These are phyloP conservation scores for Linderina pennispora DNA, from an alignment of 192 early-diverging fungal genomes.

Conservation along the genomic window DNA sequence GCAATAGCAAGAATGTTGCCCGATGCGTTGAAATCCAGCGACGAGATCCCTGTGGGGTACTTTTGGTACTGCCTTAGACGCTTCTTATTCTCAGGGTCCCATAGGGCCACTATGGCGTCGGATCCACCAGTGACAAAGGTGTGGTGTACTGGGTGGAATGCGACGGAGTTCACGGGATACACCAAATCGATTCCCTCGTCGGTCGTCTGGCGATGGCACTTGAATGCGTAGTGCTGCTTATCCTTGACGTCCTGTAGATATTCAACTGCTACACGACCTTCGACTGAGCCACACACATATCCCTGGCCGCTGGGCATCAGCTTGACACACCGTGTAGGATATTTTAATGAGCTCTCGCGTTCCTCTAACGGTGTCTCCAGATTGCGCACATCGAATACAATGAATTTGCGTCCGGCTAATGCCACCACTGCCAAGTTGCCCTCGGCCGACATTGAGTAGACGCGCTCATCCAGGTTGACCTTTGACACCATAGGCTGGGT, in stretches of 20 bases:
- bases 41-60: constrained; percentile 76
- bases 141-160: constrained; percentile 86
- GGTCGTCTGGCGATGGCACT: constrained; percentile 81
- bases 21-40: constrained; percentile 74
- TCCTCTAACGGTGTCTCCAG: constrained; percentile 65
- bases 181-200: constrained; percentile 73
- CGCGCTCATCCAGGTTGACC: constrained; percentile 53
- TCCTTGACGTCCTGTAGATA: constrained; percentile 76
- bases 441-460: constrained; percentile 77
- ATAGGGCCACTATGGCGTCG: constrained; percentile 85
- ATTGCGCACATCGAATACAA: constrained; percentile 82
- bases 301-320: constrained; percentile 88
- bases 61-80: constrained; percentile 73
- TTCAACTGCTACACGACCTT: constrained; percentile 92
- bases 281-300: constrained; percentile 86
- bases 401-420: constrained; percentile 68
- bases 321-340: constrained; percentile 76
- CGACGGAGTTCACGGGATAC: constrained; percentile 89
- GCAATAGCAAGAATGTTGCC: constrained; percentile 80
- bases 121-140: constrained; percentile 97
- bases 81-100: constrained; percentile 91
- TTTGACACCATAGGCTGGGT: constrained; percentile 8
- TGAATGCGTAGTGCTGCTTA: constrained; percentile 88
- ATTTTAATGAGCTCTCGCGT: constrained; percentile 78
- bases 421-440: constrained; percentile 76